Evolutionary conservation across 1,139 yeast genomes (phyloP).

Genomic region (Kodamaea sp.): DNA sequence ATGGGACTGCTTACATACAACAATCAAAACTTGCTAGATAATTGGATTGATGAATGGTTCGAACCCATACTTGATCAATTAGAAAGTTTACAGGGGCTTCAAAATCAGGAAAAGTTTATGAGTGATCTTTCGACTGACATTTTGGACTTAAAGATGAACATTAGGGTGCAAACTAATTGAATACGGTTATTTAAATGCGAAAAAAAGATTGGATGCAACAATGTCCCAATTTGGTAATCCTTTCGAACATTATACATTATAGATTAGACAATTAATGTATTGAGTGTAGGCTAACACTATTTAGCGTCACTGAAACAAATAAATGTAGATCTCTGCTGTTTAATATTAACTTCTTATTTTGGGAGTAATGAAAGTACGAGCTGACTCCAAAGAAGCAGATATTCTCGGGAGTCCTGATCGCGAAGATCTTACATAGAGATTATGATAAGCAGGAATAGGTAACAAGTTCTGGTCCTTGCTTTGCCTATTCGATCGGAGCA

Average conservation of each 20-base stretch:
- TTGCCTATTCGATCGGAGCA: slow-evolving; percentile 62
- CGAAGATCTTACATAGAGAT: too few relatives aligned
- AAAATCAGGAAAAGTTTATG: neutral
- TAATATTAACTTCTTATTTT: too few relatives aligned
- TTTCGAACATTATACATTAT: too few relatives aligned
- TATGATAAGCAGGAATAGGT: too few relatives aligned
- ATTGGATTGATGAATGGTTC: slow-evolving; percentile 18
- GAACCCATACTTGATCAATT: slow-evolving; percentile 7
- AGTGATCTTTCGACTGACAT: slow-evolving; percentile 1
- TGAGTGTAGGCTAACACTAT: too few relatives aligned
- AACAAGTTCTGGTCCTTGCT: slow-evolving; percentile 52
- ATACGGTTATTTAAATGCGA: slow-evolving; percentile 1
- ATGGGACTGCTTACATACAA: slow-evolving; percentile 17
- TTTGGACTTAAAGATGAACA: neutral
- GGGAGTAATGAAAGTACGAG: too few relatives aligned
- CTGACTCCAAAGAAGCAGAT: slow-evolving; percentile 20
- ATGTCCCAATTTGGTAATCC: slow-evolving; percentile 40
- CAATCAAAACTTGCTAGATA: slow-evolving; percentile 10
- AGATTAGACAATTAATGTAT: too few relatives aligned
- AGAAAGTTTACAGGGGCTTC: neutral
- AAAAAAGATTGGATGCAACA: slow-evolving; percentile 10
- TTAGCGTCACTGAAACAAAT: too few relatives aligned
- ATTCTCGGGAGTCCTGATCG: slow-evolving; percentile 63
- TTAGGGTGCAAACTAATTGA: neutral
- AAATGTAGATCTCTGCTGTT: too few relatives aligned